These are phyloP conservation scores for Lepraria neglecta DNA, from an alignment of 495 filamentous ascomycete genomes.

Conservation along the genomic window DNA sequence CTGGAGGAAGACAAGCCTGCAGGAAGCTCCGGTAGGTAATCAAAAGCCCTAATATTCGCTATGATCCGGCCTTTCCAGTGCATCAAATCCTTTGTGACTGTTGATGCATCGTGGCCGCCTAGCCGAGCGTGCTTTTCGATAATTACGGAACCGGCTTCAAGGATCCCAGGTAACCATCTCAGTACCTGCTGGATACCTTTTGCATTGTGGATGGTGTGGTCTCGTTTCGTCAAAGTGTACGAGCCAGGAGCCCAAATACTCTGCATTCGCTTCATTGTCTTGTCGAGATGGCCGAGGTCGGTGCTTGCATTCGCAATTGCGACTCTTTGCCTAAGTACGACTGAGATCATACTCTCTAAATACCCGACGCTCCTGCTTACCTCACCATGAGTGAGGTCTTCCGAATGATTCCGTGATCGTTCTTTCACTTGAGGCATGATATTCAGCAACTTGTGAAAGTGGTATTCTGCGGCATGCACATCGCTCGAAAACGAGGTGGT, in stretches of 20 bases:
- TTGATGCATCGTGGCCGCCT: conserved; percentile 42
- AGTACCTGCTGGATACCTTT: conserved; percentile 26
- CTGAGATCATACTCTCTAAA: conserved; percentile 70
- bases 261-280: conserved; percentile 35
- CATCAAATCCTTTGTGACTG: conserved; percentile 40
- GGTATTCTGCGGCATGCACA: conserved; percentile 48
- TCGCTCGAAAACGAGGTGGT: neutral
- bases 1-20: conserved; percentile 43
- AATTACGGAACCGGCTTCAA: conserved; percentile 39
- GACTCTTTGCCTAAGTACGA: conserved; percentile 60
- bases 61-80: conserved; percentile 45
- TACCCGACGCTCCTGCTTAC: conserved; percentile 70
- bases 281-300: conserved; percentile 36
- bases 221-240: conserved; percentile 22
- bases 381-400: conserved; percentile 74
- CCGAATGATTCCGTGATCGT: conserved; percentile 62
- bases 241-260: conserved; percentile 39
- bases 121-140: conserved; percentile 57
- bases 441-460: conserved; percentile 72
- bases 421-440: conserved; percentile 60
- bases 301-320: conserved; percentile 42
- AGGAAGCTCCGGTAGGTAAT: conserved; percentile 49
- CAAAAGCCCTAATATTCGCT: conserved; percentile 36
- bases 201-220: conserved; percentile 23
- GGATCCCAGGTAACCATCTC: conserved; percentile 46